Percentiles rank a stretch among this genome's conserved stretches.
These are phyloP conservation scores for Clonostachys sp. DNA, from an alignment of 2,329 filamentous ascomycete species.

Conservation along the genomic window DNA sequence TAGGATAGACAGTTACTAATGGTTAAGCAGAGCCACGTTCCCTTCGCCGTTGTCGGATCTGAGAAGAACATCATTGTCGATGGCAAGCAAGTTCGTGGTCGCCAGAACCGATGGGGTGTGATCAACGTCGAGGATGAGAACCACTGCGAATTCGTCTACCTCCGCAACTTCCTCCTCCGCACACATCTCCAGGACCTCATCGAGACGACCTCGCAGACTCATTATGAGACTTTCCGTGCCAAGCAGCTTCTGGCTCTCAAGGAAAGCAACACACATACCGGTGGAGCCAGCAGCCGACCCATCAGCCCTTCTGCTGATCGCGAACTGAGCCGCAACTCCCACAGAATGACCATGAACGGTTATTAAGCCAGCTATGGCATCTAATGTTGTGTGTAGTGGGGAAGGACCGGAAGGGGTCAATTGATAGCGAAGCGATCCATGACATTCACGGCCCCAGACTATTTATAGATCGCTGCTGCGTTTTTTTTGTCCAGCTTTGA, in stretches of 20 bases:
- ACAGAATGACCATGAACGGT: conserved; percentile 98
- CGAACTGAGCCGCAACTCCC: conserved; percentile 93
- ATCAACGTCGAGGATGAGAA: conserved; percentile 99
- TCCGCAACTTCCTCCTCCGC: conserved; percentile 96
- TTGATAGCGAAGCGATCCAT: neutral
- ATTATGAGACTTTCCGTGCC: conserved; percentile 99
- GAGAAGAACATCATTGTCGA: conserved; percentile 98
- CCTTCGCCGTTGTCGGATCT: conserved; percentile 95
- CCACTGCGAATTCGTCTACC: conserved; percentile 99
- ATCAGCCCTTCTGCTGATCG: conserved; percentile 94
- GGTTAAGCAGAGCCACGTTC: conserved; percentile 70
- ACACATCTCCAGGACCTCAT: conserved; percentile 98
- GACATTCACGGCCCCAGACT: neutral
- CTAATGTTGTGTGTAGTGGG: neutral
- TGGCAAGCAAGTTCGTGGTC: conserved; percentile 93
- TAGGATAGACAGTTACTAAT: conserved; percentile 22
- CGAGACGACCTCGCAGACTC: conserved; percentile 98
- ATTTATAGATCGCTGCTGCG: neutral
- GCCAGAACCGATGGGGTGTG: conserved; percentile 98
- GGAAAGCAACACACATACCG: conserved; percentile 86
- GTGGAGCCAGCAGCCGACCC: conserved; percentile 76
- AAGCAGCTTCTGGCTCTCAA: conserved; percentile 98
- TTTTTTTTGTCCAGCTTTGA: too few relatives aligned
- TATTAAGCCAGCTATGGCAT: conserved; percentile 56
- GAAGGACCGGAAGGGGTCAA: neutral